Evolutionary conservation across 129 eudicot genomes (phyloP).

Genomic region (Chrysanthemum lavandulifolium): DNA sequence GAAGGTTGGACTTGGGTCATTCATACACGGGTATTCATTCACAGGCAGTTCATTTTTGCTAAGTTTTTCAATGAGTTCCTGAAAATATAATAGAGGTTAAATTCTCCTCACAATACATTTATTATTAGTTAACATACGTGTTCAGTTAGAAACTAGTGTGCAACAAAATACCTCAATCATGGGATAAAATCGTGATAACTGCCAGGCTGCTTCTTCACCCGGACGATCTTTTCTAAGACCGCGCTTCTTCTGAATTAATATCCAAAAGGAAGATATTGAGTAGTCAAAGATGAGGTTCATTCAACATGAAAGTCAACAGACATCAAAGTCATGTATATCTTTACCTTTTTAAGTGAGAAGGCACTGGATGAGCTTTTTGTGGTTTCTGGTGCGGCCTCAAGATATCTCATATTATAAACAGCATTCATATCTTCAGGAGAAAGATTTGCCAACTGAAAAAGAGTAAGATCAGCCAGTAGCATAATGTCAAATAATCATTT

Average conservation of each 20-base stretch:
- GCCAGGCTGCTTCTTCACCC: conserved; percentile 80
- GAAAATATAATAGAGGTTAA: conserved; percentile 17
- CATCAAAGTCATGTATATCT: background rate
- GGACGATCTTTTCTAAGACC: conserved; percentile 76
- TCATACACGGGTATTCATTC: conserved; percentile 90
- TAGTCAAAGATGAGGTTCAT: conserved; percentile 6
- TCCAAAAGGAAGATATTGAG: conserved; percentile 2
- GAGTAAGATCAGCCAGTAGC: background rate
- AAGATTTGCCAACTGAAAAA: conserved; percentile 63
- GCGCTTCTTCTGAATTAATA: conserved; percentile 50
- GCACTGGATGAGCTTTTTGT: conserved; percentile 37
- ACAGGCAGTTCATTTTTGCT: conserved; percentile 74
- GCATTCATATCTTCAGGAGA: conserved; percentile 74
- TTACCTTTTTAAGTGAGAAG: conserved; percentile 49
- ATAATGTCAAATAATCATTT: background rate
- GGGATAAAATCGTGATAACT: conserved; percentile 89
- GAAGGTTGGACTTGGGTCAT: conserved; percentile 82
- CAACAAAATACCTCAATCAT: conserved; percentile 61
- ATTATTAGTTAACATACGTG: no score
- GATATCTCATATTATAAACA: conserved; percentile 75
- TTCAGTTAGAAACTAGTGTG: no score
- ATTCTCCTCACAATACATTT: background rate
- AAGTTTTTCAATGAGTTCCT: conserved; percentile 85
- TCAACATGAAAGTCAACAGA: conserved; percentile 23
- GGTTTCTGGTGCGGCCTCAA: conserved; percentile 65